Evolutionary conservation across 345 rosid genomes (phyloP).

Genomic region (Punica granatum): DNA sequence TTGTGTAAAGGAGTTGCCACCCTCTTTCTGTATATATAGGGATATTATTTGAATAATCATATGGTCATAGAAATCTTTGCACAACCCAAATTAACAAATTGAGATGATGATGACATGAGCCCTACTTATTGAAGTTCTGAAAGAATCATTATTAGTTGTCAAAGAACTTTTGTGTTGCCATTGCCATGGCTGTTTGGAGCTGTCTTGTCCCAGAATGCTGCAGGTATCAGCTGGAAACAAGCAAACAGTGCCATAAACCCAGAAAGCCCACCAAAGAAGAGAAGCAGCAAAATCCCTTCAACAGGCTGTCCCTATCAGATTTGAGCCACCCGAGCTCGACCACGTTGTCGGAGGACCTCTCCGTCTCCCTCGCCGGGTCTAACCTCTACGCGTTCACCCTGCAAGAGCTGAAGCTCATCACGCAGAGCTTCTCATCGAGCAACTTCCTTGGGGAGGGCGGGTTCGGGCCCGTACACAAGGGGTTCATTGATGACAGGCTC

Average conservation of each 20-base stretch:
- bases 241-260: background rate
- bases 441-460: slow-evolving; percentile 89
- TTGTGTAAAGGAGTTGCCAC: background rate
- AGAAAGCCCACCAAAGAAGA: background rate
- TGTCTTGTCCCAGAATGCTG: background rate
- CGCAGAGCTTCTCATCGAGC: slow-evolving; percentile 60
- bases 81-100: background rate
- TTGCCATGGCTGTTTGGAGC: slow-evolving; percentile 5
- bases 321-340: slow-evolving; percentile 59
- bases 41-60: background rate
- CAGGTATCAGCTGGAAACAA: background rate
- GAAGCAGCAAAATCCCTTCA: slow-evolving; percentile 26
- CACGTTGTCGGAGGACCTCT: slow-evolving; percentile 58
- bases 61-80: background rate
- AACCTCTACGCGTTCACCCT: slow-evolving; percentile 62
- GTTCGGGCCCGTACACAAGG: slow-evolving; percentile 85
- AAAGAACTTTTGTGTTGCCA: background rate
- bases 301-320: slow-evolving; percentile 51
- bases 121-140: background rate
- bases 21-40: background rate
- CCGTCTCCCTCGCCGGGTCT: slow-evolving; percentile 69
- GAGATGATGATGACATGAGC: background rate
- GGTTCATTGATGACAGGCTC: slow-evolving; percentile 80
- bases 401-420: slow-evolving; percentile 67
- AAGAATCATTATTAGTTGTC: background rate